These are phyloP conservation scores for Ogataea siamensis DNA, from an alignment of 805 yeast genomes.

Conservation along the genomic window DNA sequence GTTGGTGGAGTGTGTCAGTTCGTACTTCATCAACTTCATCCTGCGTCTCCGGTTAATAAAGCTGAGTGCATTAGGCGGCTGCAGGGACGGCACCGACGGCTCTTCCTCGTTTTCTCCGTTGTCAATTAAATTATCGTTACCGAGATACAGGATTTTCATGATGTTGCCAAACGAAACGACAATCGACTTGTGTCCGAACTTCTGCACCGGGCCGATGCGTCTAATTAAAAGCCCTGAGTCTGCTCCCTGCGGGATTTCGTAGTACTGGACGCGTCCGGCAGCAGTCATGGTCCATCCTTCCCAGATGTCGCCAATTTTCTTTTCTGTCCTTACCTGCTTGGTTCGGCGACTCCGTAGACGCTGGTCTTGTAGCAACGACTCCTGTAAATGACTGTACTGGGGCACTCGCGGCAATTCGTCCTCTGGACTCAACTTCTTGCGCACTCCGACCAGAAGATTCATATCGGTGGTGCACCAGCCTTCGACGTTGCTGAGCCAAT, in stretches of 20 bases:
- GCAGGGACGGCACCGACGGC: constrained; percentile 33
- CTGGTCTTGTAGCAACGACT: constrained; percentile 14
- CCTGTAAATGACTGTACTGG: constrained; percentile 16
- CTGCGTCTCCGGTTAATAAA: constrained; percentile 38
- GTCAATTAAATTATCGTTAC: constrained; percentile 69
- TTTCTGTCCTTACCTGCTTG: constrained; percentile 8
- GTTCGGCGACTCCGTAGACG: constrained; percentile 5
- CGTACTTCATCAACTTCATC: constrained; percentile 34
- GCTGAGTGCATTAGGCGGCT: constrained; percentile 30
- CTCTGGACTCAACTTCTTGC: constrained; percentile 41
- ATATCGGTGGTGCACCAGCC: constrained; percentile 79
- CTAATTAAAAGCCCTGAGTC: constrained; percentile 49
- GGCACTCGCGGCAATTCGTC: constrained; percentile 12
- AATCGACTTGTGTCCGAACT: constrained; percentile 76
- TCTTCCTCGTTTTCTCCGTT: constrained; percentile 49
- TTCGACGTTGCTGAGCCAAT: constrained; percentile 64
- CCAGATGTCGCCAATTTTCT: constrained; percentile 49
- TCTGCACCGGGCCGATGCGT: constrained; percentile 57
- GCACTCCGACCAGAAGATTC: constrained; percentile 70
- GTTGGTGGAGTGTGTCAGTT: constrained; percentile 38
- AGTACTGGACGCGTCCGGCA: constrained; percentile 59
- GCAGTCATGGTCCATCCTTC: constrained; percentile 79
- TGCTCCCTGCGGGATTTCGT: constrained; percentile 53
- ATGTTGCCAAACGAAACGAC: constrained; percentile 72
- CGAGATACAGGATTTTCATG: constrained; percentile 70